Conservation (phyloP, 2,329 filamentous ascomycete species). For the Colletotrichum siamense region DNA sequence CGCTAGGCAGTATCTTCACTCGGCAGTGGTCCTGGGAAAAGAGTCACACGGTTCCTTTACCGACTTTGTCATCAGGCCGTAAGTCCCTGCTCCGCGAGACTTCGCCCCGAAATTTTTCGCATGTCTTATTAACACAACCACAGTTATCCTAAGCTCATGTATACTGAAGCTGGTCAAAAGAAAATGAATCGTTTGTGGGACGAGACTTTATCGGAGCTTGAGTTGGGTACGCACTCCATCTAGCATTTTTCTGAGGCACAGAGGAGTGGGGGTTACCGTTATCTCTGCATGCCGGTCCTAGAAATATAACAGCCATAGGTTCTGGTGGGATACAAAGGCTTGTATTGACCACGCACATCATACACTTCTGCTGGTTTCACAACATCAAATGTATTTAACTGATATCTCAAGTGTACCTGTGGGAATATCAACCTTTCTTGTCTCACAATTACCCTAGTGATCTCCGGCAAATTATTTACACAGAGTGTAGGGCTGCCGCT, state of each 20-base stretch:
- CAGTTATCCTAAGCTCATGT: background rate
- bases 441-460: background rate
- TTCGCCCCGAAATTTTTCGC: background rate
- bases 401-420: background rate
- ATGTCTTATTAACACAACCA: background rate
- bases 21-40: slow-evolving; percentile 22
- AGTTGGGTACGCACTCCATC: background rate
- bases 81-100: slow-evolving; percentile 10
- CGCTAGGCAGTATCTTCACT: slow-evolving; percentile 26
- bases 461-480: background rate
- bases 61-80: slow-evolving; percentile 27
- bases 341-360: background rate
- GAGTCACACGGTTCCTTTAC: slow-evolving; percentile 28
- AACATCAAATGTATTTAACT: background rate
- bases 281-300: background rate
- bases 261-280: background rate
- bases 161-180: background rate
- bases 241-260: background rate
- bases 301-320: background rate
- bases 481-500: background rate
- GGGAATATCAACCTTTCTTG: background rate
- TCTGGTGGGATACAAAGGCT: background rate
- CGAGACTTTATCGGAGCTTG: background rate
- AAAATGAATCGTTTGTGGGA: background rate
- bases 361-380: background rate